Conservation (phyloP, 1,139 yeast species). For the Meyerozyma carpophila region DNA sequence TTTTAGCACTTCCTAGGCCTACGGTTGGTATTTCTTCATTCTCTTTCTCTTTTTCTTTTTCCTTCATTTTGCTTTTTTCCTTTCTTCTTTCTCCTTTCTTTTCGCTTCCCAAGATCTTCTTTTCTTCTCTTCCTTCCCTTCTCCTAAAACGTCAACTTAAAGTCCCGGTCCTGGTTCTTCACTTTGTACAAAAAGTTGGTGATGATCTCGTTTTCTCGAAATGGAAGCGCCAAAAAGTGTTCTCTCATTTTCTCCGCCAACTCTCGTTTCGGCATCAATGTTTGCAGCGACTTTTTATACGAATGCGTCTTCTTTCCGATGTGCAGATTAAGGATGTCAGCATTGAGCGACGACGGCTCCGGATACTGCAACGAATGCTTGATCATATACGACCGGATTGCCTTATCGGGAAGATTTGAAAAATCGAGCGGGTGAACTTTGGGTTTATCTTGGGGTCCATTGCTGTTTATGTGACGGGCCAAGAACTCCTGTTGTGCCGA, state of each 20-base stretch:
- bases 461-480: constrained; percentile 55
- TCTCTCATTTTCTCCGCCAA: constrained; percentile 52
- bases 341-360: constrained; percentile 50
- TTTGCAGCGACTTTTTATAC: constrained; percentile 28
- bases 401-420: constrained; percentile 44
- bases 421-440: constrained; percentile 56
- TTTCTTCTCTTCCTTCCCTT: no score
- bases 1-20: no score
- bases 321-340: constrained; percentile 54
- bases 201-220: constrained; percentile 71
- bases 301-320: constrained; percentile 62
- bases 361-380: constrained; percentile 47
- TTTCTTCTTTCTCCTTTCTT: no score
- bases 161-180: constrained; percentile 53
- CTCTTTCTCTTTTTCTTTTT: no score
- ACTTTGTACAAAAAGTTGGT: constrained; percentile 77
- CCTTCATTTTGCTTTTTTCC: no score
- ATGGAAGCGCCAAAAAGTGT: constrained; percentile 58
- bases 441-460: constrained; percentile 55
- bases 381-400: constrained; percentile 54
- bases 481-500: constrained; percentile 59
- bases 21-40: no score
- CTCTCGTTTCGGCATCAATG: constrained; percentile 49
- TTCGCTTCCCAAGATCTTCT: no score
- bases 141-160: constrained; percentile 36